Evolutionary conservation across 2,329 filamentous ascomycete species (phyloP).

Genomic region (Cladosporium sp.): DNA sequence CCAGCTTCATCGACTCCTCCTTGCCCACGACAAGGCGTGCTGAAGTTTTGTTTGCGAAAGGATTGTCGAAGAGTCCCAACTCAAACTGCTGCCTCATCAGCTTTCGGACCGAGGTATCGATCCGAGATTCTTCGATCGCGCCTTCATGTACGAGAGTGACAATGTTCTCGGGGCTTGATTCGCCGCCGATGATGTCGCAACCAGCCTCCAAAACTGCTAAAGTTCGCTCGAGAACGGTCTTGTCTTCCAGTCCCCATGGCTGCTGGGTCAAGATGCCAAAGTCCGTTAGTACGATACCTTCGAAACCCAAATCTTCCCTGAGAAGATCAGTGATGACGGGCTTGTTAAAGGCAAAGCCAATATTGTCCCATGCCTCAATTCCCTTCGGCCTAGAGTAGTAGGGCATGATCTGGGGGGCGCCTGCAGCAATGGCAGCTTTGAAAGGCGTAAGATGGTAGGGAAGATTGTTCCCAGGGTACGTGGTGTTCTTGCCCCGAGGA

Average conservation of each 20-base stretch:
- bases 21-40: slow-evolving; percentile 43
- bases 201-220: slow-evolving; percentile 47
- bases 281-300: slow-evolving; percentile 62
- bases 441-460: slow-evolving; percentile 51
- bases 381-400: slow-evolving; percentile 49
- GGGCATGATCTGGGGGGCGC: slow-evolving; percentile 50
- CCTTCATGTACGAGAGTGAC: not conserved
- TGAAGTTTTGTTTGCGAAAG: slow-evolving; percentile 44
- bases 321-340: slow-evolving; percentile 61
- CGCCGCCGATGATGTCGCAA: slow-evolving; percentile 51
- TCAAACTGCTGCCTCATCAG: slow-evolving; percentile 49
- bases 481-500: slow-evolving; percentile 48
- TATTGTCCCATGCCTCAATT: slow-evolving; percentile 40
- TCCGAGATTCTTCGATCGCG: slow-evolving; percentile 36
- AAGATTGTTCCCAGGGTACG: slow-evolving; percentile 49
- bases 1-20: slow-evolving; percentile 38
- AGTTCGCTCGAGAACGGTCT: slow-evolving; percentile 40
- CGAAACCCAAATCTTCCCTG: slow-evolving; percentile 68
- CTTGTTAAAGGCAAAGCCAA: slow-evolving; percentile 51
- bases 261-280: slow-evolving; percentile 55
- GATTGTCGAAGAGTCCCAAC: slow-evolving; percentile 50
- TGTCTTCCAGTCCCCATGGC: slow-evolving; percentile 48
- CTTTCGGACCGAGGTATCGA: slow-evolving; percentile 45
- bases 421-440: slow-evolving; percentile 47
- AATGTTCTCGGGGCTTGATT: slow-evolving; percentile 39